Percentiles rank a stretch among this genome's conserved stretches.
Evolutionary conservation across 2,329 filamentous ascomycete genomes (phyloP).

Genomic region (Rutstroemia sp.): DNA sequence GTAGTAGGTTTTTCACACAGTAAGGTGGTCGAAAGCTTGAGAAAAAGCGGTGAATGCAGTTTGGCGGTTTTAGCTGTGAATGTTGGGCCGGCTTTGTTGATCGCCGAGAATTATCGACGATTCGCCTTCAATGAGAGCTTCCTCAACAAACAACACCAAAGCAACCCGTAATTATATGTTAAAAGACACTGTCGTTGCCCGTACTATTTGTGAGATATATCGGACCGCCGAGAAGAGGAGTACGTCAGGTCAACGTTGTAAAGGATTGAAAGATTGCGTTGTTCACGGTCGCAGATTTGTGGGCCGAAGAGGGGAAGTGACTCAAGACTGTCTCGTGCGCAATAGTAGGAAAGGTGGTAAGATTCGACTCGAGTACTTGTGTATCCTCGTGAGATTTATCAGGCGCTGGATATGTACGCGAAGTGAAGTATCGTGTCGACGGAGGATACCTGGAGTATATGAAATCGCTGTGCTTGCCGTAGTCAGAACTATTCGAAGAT

Average conservation of each 20-base stretch:
- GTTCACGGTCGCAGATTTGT: slow-evolving; percentile 4
- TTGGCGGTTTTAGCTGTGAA: slow-evolving; percentile 41
- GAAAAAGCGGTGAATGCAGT: slow-evolving; percentile 65
- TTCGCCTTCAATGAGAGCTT: neutral
- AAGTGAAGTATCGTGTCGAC: neutral
- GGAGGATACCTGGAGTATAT: neutral
- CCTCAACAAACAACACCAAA: neutral
- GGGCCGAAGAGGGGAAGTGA: neutral
- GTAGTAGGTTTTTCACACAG: slow-evolving; percentile 33
- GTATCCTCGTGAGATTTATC: no score
- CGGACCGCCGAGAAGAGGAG: neutral
- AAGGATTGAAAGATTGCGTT: neutral
- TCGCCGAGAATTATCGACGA: slow-evolving; percentile 16
- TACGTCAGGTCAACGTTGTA: neutral
- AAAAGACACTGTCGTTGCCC: no score
- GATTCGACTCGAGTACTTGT: slow-evolving; percentile 1
- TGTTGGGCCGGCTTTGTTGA: neutral
- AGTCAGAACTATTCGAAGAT: slow-evolving; percentile 29
- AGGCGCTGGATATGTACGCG: neutral
- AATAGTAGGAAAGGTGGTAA: neutral
- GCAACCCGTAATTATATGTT: neutral
- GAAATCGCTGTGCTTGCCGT: slow-evolving; percentile 17
- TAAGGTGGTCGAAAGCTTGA: slow-evolving; percentile 44
- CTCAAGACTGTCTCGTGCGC: no score
- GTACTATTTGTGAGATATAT: neutral